phyloP scores from a whole-genome alignment of 2,329 filamentous ascomycete genomes.

The Endoconidiophora polonica region DNA sequence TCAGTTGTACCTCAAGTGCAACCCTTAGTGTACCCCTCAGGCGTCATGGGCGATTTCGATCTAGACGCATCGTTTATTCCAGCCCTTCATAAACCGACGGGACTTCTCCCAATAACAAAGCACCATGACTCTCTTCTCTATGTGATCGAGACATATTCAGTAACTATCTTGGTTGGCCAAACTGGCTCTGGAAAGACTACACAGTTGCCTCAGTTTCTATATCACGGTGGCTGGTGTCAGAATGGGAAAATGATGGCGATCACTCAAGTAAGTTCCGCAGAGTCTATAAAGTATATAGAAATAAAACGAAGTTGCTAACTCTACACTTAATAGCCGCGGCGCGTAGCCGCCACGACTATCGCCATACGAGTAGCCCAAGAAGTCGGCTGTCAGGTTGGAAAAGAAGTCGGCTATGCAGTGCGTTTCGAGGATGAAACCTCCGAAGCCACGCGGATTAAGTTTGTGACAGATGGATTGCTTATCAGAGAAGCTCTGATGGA shows the following conservation, averaged over 20 bases:
- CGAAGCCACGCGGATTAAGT: conserved; percentile 73
- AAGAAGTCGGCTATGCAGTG: conserved; percentile 87
- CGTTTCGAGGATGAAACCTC: conserved; percentile 85
- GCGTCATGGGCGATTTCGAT: conserved; percentile 38
- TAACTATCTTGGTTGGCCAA: conserved; percentile 82
- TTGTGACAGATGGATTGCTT: conserved; percentile 82
- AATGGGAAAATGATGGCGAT: conserved; percentile 72
- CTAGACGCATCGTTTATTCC: conserved; percentile 51
- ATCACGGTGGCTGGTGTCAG: conserved; percentile 74
- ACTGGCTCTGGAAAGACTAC: conserved; percentile 94
- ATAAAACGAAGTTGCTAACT: conserved; percentile 4
- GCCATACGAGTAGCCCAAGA: conserved; percentile 82
- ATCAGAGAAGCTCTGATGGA: conserved; percentile 87
- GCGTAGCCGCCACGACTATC: conserved; percentile 82
- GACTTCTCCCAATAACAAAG: conserved; percentile 72
- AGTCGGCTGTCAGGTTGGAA: conserved; percentile 67
- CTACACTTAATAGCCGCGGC: conserved; percentile 46
- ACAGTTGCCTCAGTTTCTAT: conserved; percentile 82
- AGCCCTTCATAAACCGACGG: conserved; percentile 68
- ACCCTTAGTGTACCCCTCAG: conserved; percentile 6
- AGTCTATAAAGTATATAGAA: not conserved
- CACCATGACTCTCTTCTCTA: conserved; percentile 70
- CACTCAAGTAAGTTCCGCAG: conserved; percentile 52
- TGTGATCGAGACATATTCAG: conserved; percentile 64
- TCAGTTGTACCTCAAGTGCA: not conserved